These are phyloP conservation scores for Aspergillus olivimuriae DNA, from an alignment of 495 filamentous ascomycete genomes.

Conservation along the genomic window DNA sequence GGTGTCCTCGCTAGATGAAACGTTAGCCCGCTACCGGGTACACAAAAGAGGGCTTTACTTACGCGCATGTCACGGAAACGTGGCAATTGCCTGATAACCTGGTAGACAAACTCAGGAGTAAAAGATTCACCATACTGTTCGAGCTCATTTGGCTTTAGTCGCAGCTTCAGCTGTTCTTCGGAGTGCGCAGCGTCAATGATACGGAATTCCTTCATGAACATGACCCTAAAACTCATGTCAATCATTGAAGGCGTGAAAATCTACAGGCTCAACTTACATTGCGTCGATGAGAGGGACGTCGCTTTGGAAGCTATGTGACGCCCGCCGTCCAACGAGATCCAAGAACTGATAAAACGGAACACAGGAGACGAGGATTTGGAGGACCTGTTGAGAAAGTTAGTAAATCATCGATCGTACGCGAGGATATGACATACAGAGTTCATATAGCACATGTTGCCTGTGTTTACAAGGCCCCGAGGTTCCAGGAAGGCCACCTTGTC, in stretches of 20 bases:
- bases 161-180: conserved; percentile 62
- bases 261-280: conserved; percentile 79
- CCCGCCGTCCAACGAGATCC: conserved; percentile 76
- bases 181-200: conserved; percentile 73
- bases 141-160: conserved; percentile 72
- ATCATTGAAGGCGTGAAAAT: too few species aligned
- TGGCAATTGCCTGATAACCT: conserved; percentile 77
- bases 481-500: conserved; percentile 78
- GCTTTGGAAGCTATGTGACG: conserved; percentile 86
- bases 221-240: conserved; percentile 52
- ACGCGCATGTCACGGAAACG: conserved; percentile 89
- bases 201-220: conserved; percentile 93
- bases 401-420: neutral
- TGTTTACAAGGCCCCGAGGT: conserved; percentile 92
- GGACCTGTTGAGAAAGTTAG: conserved; percentile 49
- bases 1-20: conserved; percentile 67
- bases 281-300: conserved; percentile 91
- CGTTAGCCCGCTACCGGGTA: neutral
- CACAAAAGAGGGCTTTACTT: conserved; percentile 22
- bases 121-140: conserved; percentile 91
- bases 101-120: conserved; percentile 91
- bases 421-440: conserved; percentile 70
- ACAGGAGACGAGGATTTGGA: conserved; percentile 91
- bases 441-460: conserved; percentile 99
- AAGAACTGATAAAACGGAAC: conserved; percentile 91